These are phyloP conservation scores for Paratrimastix pyriformis DNA, from an alignment of 78 protist genomes.

Conservation along the genomic window DNA sequence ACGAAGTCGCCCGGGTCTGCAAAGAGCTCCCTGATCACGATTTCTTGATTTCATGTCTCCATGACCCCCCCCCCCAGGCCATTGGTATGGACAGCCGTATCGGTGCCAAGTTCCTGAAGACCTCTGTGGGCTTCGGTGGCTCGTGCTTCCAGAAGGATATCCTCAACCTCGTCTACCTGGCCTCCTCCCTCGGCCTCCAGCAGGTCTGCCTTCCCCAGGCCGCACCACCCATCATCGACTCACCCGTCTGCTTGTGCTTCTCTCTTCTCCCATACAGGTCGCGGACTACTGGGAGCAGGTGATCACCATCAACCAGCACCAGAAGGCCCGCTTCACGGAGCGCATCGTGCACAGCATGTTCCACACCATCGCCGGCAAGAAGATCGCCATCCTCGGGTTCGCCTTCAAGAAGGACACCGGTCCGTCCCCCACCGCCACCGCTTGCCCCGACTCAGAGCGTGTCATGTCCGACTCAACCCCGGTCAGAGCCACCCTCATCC, in stretches of 20 bases:
- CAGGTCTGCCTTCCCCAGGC: neutral
- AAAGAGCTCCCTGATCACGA: too few relatives aligned
- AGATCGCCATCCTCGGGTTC: slow-evolving; percentile 32
- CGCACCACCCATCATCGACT: neutral
- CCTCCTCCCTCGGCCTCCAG: neutral
- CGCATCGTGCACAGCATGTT: slow-evolving; percentile 14
- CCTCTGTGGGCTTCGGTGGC: slow-evolving; percentile 27
- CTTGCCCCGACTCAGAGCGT: too few relatives aligned
- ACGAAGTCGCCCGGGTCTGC: neutral
- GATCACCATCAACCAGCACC: slow-evolving; percentile 20
- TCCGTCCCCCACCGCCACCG: too few relatives aligned
- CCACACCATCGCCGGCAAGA: slow-evolving; percentile 1
- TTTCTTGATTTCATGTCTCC: too few relatives aligned
- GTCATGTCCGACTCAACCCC: too few relatives aligned
- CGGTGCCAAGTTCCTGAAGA: neutral
- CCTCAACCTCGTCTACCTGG: slow-evolving; percentile 17
- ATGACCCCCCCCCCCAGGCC: too few relatives aligned
- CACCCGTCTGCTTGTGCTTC: neutral
- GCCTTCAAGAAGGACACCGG: slow-evolving; percentile 22
- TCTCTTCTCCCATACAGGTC: neutral
- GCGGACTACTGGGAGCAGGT: slow-evolving; percentile 33
- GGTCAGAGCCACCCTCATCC: too few relatives aligned
- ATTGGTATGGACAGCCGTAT: slow-evolving; percentile 24
- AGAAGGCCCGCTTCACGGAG: slow-evolving; percentile 16
- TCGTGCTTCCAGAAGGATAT: slow-evolving; percentile 28